Base-by-base conservation (phyloP, 2,329 filamentous ascomycete genomes). In the Trichoderma atroviride region DNA sequence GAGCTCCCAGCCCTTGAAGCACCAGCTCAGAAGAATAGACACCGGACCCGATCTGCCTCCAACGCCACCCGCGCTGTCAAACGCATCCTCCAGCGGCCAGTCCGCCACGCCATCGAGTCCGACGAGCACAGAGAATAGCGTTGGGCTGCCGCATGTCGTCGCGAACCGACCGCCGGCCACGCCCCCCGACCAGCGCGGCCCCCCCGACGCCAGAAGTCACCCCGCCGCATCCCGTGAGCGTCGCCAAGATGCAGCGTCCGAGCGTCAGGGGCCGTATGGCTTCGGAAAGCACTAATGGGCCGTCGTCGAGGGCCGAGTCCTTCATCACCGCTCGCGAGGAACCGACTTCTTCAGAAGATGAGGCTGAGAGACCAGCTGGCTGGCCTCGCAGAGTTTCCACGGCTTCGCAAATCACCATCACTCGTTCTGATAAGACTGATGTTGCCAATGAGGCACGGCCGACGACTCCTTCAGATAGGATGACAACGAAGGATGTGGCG, bases 161-260 rank as follows among this genome's bases (percentile, higher is more conserved):
- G 77, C 79, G 65, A 75, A 76, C 60, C 81, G 78, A 67, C 75
- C 82, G 11, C 85, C 85, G n/a, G 81, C 83, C 67, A 92, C 90
- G 5, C 89, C 90, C 61, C 85, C 88, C 33, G 87, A 88, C 72
- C 87, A 90, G 72, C 85, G 86, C 75, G 92, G 88, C 74, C 90
- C 90, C 90, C 19, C 91, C 90, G 37, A 94, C 91, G 3, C 92
- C 91, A 40, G 91, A 93, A 79, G 86, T 91, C 57, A 94, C 91
- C 19, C 92, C 91, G 64, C 91, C 91, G 43, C 86, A 88, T 70
- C 78, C 79, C 55, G 75, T 77, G 59, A 78, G 78, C 47, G 83
- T 79, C 83, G 19, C 82, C 81, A 75, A 60, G 37, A 76, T 80
- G 65, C 75, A 82, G 57, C 85, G 86, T 37, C 84, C 85, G 22